These are phyloP conservation scores for Moelleriella libera DNA, from an alignment of 2,329 filamentous ascomycete species.

Conservation along the genomic window DNA sequence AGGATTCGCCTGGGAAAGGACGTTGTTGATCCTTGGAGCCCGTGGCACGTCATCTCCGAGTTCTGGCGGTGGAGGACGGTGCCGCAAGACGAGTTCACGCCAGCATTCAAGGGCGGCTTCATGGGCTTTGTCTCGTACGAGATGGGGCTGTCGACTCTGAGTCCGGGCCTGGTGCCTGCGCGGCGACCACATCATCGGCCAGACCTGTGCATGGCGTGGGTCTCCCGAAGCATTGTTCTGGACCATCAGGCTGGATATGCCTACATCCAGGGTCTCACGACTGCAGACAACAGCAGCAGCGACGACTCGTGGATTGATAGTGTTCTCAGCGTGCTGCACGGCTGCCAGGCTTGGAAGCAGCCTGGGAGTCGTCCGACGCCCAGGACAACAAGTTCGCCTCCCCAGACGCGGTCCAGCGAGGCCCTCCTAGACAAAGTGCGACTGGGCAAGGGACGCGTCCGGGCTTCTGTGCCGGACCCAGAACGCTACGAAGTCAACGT, in stretches of 20 bases:
- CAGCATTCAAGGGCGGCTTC: constrained; percentile 67
- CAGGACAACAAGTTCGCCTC: neutral
- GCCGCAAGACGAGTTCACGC: constrained; percentile 6
- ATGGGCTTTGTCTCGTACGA: constrained; percentile 81
- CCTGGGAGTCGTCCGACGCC: constrained; percentile 3
- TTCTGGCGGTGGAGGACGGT: constrained; percentile 21
- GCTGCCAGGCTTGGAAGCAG: constrained; percentile 17
- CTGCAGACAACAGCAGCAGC: constrained; percentile 8
- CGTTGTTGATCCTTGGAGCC: constrained; percentile 14
- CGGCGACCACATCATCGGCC: constrained; percentile 31
- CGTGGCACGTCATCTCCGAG: constrained; percentile 37
- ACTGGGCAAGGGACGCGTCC: constrained; percentile 3
- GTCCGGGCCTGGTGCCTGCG: constrained; percentile 12
- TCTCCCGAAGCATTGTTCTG: constrained; percentile 63
- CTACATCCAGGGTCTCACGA: constrained; percentile 41
- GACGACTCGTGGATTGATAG: constrained; percentile 17
- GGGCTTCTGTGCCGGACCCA: constrained; percentile 25
- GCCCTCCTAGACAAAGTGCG: constrained; percentile 6
- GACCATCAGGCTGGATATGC: constrained; percentile 51
- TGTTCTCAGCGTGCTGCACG: constrained; percentile 14
- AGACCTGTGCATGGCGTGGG: constrained; percentile 64
- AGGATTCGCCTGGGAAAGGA: constrained; percentile 10
- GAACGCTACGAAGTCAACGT: constrained; percentile 52
- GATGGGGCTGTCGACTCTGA: constrained; percentile 43
- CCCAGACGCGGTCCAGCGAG: constrained; percentile 4